phyloP scores from a whole-genome alignment of 148 eudicot genomes.

The Amaranthus cruentus region DNA sequence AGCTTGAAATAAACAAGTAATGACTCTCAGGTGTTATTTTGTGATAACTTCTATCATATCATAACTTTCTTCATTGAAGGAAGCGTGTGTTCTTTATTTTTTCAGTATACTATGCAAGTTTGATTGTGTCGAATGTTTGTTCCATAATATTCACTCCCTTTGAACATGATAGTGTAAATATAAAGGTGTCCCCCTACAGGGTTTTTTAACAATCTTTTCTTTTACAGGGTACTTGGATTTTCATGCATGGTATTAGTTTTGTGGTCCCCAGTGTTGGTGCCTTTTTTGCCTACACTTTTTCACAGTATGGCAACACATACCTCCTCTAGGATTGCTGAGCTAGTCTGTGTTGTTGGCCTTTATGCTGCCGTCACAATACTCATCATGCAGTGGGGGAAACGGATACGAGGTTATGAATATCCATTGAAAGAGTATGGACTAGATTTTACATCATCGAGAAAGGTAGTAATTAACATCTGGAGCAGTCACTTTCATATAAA shows the following conservation, averaged over 20 bases:
- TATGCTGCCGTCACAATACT: conserved; percentile 61
- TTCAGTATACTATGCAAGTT: too few species aligned
- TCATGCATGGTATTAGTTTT: conserved; percentile 74
- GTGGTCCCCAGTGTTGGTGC: conserved; percentile 87
- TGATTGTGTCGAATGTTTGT: background rate
- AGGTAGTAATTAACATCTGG: conserved; percentile 38
- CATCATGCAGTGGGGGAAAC: conserved; percentile 81
- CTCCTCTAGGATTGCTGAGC: conserved; percentile 54
- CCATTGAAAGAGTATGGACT: conserved; percentile 84
- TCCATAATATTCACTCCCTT: background rate
- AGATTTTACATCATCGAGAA: conserved; percentile 52
- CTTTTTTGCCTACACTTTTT: conserved; percentile 74
- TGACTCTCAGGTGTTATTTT: too few species aligned
- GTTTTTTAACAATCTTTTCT: conserved; percentile 9
- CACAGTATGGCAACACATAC: conserved; percentile 59
- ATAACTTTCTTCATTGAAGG: too few species aligned
- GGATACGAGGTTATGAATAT: conserved; percentile 74
- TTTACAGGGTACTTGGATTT: conserved; percentile 73
- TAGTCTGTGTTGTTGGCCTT: conserved; percentile 77
- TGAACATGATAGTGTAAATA: background rate
- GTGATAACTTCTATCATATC: too few species aligned
- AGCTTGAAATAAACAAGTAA: too few species aligned
- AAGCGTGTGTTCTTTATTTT: too few species aligned
- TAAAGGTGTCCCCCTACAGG: background rate
- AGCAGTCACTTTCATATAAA: background rate